A percentile compares a stretch with the other conserved stretches of the same genome.
phyloP scores from a whole-genome alignment of 495 filamentous ascomycete species.

The Aspergillus nidulans region DNA sequence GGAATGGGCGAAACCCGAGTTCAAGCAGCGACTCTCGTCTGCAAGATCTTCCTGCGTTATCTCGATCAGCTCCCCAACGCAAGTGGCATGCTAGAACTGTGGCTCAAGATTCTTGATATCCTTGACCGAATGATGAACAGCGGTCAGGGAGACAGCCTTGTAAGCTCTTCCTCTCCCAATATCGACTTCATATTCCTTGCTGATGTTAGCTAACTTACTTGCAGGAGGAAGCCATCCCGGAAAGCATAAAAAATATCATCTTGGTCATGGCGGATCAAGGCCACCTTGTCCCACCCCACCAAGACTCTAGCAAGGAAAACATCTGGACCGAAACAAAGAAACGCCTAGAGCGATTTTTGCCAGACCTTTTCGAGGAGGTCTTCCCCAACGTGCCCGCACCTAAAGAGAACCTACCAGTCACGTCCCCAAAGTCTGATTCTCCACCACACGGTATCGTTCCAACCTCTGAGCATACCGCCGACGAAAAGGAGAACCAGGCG shows the following conservation, averaged over 20 bases:
- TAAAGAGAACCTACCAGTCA: not conserved
- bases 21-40: conserved; percentile 83
- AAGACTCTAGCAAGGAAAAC: conserved; percentile 41
- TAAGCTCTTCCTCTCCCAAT: conserved; percentile 22
- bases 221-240: conserved; percentile 90
- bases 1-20: conserved; percentile 97
- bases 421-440: not conserved
- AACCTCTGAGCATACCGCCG: not conserved
- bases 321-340: conserved; percentile 73
- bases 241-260: conserved; percentile 93
- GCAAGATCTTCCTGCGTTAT: conserved; percentile 94
- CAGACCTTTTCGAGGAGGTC: conserved; percentile 58
- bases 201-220: not conserved
- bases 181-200: not conserved
- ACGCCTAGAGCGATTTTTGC: conserved; percentile 84
- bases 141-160: conserved; percentile 84
- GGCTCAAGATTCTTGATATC: conserved; percentile 88
- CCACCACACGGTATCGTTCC: not conserved
- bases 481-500: conserved; percentile 2
- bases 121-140: conserved; percentile 97
- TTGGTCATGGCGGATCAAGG: conserved; percentile 92
- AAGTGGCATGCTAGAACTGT: conserved; percentile 90
- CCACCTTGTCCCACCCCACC: conserved; percentile 66
- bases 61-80: conserved; percentile 77
- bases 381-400: conserved; percentile 34